These are phyloP conservation scores for Aristolochia contorta DNA, from an alignment of 164 flowering plant species.

Conservation along the genomic window DNA sequence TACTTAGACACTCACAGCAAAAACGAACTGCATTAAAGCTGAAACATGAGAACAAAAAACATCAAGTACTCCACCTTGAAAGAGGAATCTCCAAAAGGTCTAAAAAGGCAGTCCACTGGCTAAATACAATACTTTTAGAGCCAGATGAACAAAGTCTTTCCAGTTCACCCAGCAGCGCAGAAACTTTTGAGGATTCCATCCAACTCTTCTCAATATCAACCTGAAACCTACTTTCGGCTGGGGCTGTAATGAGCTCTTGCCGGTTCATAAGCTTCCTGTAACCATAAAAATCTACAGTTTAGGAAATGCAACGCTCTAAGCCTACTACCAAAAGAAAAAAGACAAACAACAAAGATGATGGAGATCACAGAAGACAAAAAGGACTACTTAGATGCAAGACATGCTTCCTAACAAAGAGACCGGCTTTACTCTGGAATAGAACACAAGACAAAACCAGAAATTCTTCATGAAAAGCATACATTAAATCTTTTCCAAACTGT, in stretches of 20 bases:
- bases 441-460: no score
- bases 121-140: constrained; percentile 87
- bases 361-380: no score
- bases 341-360: neutral
- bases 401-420: no score
- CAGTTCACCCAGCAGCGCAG: constrained; percentile 57
- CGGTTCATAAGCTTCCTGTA: constrained; percentile 59
- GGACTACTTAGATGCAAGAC: no score
- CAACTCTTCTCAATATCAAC: constrained; percentile 89
- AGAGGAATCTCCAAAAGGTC: constrained; percentile 92
- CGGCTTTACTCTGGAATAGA: no score
- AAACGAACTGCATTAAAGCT: no score
- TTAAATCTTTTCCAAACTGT: no score
- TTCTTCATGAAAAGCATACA: no score
- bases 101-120: constrained; percentile 98
- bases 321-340: neutral
- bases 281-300: constrained; percentile 1
- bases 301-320: neutral
- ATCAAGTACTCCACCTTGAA: constrained; percentile 42
- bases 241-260: constrained; percentile 92
- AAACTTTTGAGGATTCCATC: constrained; percentile 87
- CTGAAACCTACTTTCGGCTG: constrained; percentile 77
- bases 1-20: no score
- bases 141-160: constrained; percentile 53
- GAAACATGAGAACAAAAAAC: neutral